A percentile compares a stretch with the other conserved stretches of the same genome.
Evolutionary conservation across 768 basidiomycete species (phyloP).

Genomic region (Hortiboletus campestris): DNA sequence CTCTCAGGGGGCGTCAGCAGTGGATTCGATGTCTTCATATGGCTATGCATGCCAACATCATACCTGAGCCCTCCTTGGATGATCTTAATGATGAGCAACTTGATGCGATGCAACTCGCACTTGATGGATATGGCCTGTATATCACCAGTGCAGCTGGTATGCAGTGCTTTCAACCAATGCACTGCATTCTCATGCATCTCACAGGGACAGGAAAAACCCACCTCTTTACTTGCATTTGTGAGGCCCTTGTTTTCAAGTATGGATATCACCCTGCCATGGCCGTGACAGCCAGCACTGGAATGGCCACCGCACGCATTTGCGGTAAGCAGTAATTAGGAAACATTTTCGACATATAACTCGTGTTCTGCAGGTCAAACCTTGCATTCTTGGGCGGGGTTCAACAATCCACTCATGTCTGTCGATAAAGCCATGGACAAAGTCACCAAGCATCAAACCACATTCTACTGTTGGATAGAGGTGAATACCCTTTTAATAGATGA

Average conservation of each 20-base stretch:
- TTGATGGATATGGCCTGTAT: not conserved
- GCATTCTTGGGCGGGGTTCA: slow-evolving; percentile 1
- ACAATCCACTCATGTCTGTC: not conserved
- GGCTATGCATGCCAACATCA: not conserved
- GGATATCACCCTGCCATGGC: not conserved
- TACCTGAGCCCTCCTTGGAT: not conserved
- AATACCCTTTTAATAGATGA: not conserved
- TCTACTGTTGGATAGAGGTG: not conserved
- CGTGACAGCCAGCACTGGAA: not conserved
- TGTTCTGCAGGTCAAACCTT: not conserved
- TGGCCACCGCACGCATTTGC: not conserved
- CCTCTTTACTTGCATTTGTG: not conserved
- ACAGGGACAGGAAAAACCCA: not conserved
- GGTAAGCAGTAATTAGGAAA: too few species aligned
- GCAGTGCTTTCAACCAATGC: too few species aligned
- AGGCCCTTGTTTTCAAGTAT: not conserved
- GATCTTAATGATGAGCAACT: not conserved
- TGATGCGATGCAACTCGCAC: not conserved
- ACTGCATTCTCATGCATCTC: not conserved
- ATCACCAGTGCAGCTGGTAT: not conserved
- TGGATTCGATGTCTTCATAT: not conserved
- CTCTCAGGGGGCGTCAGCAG: not conserved
- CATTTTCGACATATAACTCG: too few species aligned
- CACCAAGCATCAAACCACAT: not conserved
- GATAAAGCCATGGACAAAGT: not conserved